phyloP scores from a whole-genome alignment of 768 basidiomycete genomes.

The Podaxis sp. region DNA sequence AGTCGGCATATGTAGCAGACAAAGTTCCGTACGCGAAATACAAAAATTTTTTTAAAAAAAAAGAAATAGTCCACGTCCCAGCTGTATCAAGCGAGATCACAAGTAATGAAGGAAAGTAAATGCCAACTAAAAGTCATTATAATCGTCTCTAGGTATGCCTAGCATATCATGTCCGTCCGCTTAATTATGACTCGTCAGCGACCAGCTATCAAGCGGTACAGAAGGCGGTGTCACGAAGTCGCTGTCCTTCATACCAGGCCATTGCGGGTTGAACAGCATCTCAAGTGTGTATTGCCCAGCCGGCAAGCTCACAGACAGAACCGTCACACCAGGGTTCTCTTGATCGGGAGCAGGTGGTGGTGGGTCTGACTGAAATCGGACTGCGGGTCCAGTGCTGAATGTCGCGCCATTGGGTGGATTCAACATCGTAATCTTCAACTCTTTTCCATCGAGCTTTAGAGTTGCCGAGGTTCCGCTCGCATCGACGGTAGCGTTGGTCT shows the following conservation, averaged over 20 bases:
- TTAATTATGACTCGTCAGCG: slow-evolving; percentile 73
- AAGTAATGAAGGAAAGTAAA: neutral
- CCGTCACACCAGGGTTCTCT: slow-evolving; percentile 73
- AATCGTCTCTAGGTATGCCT: slow-evolving; percentile 6
- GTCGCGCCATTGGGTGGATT: slow-evolving; percentile 64
- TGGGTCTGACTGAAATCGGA: slow-evolving; percentile 57
- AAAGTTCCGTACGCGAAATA: neutral
- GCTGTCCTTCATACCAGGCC: slow-evolving; percentile 59
- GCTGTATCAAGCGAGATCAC: neutral
- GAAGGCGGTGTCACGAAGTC: slow-evolving; percentile 67
- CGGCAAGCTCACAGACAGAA: slow-evolving; percentile 68
- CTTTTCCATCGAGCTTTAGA: slow-evolving; percentile 67
- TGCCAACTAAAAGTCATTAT: neutral
- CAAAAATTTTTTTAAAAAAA: neutral
- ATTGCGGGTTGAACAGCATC: slow-evolving; percentile 93
- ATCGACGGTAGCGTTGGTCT: slow-evolving; percentile 84
- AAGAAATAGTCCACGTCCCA: slow-evolving; percentile 12
- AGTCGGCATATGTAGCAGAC: neutral
- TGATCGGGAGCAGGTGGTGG: slow-evolving; percentile 67
- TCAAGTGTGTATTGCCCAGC: slow-evolving; percentile 77
- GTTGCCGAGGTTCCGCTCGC: slow-evolving; percentile 66
- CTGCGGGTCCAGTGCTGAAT: slow-evolving; percentile 56
- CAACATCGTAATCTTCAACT: slow-evolving; percentile 62
- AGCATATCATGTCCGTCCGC: slow-evolving; percentile 15
- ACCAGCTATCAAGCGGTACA: slow-evolving; percentile 76